phyloP scores from a whole-genome alignment of 2,329 filamentous ascomycete genomes.

The Diaporthe sp. region DNA sequence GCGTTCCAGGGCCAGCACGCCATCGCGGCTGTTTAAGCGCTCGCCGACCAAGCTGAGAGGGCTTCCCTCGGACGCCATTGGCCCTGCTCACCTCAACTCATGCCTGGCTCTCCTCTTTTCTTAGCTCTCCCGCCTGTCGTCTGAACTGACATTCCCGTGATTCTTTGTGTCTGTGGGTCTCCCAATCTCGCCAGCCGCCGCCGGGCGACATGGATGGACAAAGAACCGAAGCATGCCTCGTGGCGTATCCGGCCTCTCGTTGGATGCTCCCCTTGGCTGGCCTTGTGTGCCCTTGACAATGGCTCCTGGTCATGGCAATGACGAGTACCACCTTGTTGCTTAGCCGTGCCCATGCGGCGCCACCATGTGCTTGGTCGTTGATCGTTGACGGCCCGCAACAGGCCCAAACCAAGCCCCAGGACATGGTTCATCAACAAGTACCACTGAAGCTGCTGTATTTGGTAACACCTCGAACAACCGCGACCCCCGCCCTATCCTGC shows the following conservation, averaged over 20 bases:
- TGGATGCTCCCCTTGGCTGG: slow-evolving; percentile 7
- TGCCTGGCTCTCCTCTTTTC: slow-evolving; percentile 17
- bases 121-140: not conserved
- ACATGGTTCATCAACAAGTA: slow-evolving; percentile 17
- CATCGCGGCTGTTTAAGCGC: slow-evolving; percentile 37
- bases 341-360: not conserved
- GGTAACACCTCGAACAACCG: slow-evolving; percentile 32
- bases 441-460: slow-evolving; percentile 20
- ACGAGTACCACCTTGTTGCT: slow-evolving; percentile 12
- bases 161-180: slow-evolving; percentile 9
- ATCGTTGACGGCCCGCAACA: slow-evolving; percentile 16
- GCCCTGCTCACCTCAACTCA: not conserved
- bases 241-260: slow-evolving; percentile 24
- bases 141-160: slow-evolving; percentile 5
- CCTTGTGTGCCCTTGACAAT: slow-evolving; percentile 8
- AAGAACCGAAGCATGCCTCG: slow-evolving; percentile 15
- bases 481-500: not conserved
- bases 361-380: slow-evolving; percentile 4
- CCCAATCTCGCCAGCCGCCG: slow-evolving; percentile 35
- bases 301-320: slow-evolving; percentile 16
- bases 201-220: not conserved
- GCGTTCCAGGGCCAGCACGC: slow-evolving; percentile 11
- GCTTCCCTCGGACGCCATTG: slow-evolving; percentile 2
- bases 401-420: slow-evolving; percentile 21
- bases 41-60: slow-evolving; percentile 6